These are phyloP conservation scores for Tetracladium setigerum DNA, from an alignment of 495 filamentous ascomycete species.

Conservation along the genomic window DNA sequence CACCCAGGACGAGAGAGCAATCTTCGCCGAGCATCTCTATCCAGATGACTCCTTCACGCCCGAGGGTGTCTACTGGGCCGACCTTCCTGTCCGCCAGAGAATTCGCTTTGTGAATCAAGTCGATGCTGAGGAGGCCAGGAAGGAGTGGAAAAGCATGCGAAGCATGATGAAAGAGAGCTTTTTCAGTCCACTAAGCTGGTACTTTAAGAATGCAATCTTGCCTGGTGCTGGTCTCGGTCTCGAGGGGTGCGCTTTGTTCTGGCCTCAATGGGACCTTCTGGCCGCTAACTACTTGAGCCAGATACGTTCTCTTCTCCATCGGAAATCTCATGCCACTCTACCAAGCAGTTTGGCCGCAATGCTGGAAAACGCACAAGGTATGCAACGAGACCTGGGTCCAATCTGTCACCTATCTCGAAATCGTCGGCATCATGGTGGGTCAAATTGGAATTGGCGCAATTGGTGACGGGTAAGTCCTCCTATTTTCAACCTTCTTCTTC, in stretches of 20 bases:
- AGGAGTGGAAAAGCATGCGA: slow-evolving; percentile 61
- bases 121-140: slow-evolving; percentile 54
- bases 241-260: slow-evolving; percentile 51
- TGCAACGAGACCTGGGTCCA: slow-evolving; percentile 71
- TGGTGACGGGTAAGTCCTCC: slow-evolving; percentile 20
- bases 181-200: slow-evolving; percentile 69
- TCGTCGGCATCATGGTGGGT: slow-evolving; percentile 82
- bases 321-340: slow-evolving; percentile 80
- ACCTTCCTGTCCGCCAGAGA: slow-evolving; percentile 58
- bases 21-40: slow-evolving; percentile 20
- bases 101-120: slow-evolving; percentile 63
- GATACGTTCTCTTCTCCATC: slow-evolving; percentile 89
- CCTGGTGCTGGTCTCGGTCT: slow-evolving; percentile 83
- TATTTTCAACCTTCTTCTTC: too few species aligned
- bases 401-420: slow-evolving; percentile 77
- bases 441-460: slow-evolving; percentile 67
- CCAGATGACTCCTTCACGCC: slow-evolving; percentile 76
- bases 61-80: slow-evolving; percentile 86
- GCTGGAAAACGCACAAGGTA: slow-evolving; percentile 56
- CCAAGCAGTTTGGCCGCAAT: slow-evolving; percentile 54
- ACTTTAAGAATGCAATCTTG: slow-evolving; percentile 79
- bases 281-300: neutral
- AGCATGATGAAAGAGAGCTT: slow-evolving; percentile 75
- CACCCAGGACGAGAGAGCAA: slow-evolving; percentile 1
- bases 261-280: neutral